Evolutionary conservation across 2,329 filamentous ascomycete species (phyloP).

Genomic region (Talaromyces amestolkiae): DNA sequence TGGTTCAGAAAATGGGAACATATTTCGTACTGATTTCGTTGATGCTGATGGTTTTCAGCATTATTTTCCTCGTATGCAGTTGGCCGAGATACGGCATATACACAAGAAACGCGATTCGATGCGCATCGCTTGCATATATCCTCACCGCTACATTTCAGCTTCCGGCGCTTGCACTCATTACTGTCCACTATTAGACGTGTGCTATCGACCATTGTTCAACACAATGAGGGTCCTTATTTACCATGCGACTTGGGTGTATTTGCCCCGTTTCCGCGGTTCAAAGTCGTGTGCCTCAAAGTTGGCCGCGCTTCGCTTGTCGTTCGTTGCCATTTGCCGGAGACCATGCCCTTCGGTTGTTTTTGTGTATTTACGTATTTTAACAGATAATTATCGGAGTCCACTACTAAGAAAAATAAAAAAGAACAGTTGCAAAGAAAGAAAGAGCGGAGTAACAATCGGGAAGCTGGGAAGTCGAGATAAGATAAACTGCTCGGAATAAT

Average conservation of each 20-base stretch:
- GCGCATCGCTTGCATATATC: slow-evolving; percentile 18
- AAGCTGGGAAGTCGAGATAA: neutral
- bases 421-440: neutral
- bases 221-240: slow-evolving; percentile 19
- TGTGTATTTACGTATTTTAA: neutral
- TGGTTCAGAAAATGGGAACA: neutral
- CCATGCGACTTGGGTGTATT: slow-evolving; percentile 39
- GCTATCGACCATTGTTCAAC: neutral
- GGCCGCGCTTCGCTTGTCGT: slow-evolving; percentile 11
- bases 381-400: no score
- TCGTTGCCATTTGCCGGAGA: neutral
- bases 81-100: slow-evolving; percentile 11
- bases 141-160: slow-evolving; percentile 19
- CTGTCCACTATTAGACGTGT: neutral
- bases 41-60: neutral
- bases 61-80: neutral
- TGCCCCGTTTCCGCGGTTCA: slow-evolving; percentile 30
- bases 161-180: slow-evolving; percentile 20
- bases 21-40: neutral
- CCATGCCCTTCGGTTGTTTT: neutral
- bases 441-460: neutral
- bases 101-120: slow-evolving; percentile 10
- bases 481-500: neutral
- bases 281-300: neutral
- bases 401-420: neutral